Conservation (phyloP, 257 asterid genomes). For the Solanum chmielewskii region DNA sequence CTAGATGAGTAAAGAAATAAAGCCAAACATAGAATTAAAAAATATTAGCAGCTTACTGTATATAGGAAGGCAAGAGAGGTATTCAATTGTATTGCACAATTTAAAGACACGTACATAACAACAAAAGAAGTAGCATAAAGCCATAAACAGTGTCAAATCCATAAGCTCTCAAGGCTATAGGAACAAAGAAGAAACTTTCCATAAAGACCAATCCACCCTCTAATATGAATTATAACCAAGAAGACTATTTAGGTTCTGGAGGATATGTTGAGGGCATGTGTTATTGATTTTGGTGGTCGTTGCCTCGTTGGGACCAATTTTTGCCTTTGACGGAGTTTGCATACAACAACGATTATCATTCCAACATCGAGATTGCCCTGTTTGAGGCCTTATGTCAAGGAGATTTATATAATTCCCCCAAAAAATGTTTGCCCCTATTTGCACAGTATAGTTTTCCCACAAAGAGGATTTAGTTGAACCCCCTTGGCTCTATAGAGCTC, state of each 20-base stretch:
- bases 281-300: neutral
- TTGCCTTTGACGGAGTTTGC: neutral
- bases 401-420: neutral
- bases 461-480: neutral
- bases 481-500: neutral
- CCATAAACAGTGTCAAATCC: neutral
- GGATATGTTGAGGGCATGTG: neutral
- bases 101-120: neutral
- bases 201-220: neutral
- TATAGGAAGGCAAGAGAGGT: neutral
- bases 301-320: neutral
- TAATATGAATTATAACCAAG: neutral
- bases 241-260: neutral
- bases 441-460: neutral
- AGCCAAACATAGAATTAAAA: neutral
- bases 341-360: neutral
- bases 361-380: neutral
- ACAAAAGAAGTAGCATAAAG: neutral
- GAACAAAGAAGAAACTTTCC: neutral
- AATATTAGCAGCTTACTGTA: neutral
- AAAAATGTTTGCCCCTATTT: neutral
- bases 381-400: neutral
- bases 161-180: neutral
- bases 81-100: neutral
- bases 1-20: neutral